A percentile compares a stretch with the other conserved stretches of the same genome.
These are phyloP conservation scores for Xylariaceae sp. DNA, from an alignment of 2,329 filamentous ascomycete species.

Conservation along the genomic window DNA sequence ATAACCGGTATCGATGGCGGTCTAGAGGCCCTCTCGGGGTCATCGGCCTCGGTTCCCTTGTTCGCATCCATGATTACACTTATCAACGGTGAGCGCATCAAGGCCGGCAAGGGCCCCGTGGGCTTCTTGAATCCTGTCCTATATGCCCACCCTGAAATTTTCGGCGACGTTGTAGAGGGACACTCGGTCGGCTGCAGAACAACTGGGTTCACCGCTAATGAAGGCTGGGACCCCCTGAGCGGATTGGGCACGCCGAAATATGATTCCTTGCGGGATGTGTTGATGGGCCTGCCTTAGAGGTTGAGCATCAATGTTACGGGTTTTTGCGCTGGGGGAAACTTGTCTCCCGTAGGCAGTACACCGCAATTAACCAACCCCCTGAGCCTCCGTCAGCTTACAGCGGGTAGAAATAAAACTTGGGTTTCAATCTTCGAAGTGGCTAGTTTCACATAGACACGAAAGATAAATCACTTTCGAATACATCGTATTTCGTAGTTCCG, in stretches of 20 bases:
- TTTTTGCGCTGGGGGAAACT: too few species aligned
- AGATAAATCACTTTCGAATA: too few species aligned
- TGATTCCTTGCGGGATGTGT: constrained; percentile 8
- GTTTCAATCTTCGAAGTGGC: too few species aligned
- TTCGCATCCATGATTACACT: constrained; percentile 48
- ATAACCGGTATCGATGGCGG: constrained; percentile 22
- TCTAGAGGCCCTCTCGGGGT: constrained; percentile 39
- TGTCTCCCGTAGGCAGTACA: too few species aligned
- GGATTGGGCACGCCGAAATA: constrained; percentile 31
- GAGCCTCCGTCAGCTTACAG: too few species aligned
- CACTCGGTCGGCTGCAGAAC: constrained; percentile 36
- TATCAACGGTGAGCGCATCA: constrained; percentile 48
- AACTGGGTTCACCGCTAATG: constrained; percentile 39
- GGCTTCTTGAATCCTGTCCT: constrained; percentile 49
- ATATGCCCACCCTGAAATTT: constrained; percentile 40
- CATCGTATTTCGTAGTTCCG: too few species aligned
- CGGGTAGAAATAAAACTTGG: too few species aligned
- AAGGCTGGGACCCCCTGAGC: constrained; percentile 39
- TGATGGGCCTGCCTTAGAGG: not conserved
- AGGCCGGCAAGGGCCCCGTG: constrained; percentile 41
- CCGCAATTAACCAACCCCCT: constrained; percentile 23
- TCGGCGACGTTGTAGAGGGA: constrained; percentile 37
- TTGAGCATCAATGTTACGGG: too few species aligned
- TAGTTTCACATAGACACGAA: too few species aligned
- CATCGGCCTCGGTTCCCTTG: constrained; percentile 52